phyloP scores from a whole-genome alignment of 1,284 basidiomycete species.

The Trichosporon sp. region DNA sequence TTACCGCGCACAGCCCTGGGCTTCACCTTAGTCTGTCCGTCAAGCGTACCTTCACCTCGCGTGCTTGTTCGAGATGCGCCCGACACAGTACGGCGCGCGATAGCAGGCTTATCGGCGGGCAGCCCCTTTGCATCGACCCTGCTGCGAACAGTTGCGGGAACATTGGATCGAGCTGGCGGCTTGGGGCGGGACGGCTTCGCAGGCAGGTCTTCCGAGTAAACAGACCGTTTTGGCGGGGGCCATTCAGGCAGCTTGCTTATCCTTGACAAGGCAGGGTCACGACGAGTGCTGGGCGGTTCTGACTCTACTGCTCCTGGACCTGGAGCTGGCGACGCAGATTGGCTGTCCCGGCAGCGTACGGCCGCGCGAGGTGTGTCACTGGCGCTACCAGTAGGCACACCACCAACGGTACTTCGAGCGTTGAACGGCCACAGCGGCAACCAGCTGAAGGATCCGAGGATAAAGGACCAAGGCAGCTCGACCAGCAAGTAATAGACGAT shows the following conservation, averaged over 20 bases:
- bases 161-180: not conserved
- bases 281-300: not conserved
- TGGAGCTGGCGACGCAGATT: too few relatives aligned
- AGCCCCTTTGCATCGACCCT: not conserved
- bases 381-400: not conserved
- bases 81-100: not conserved
- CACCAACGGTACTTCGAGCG: too few relatives aligned
- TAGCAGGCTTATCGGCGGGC: not conserved
- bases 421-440: not conserved
- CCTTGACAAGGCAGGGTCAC: not conserved
- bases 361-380: too few relatives aligned
- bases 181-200: not conserved
- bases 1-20: not conserved
- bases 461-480: slow-evolving; percentile 1
- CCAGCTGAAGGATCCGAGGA: not conserved
- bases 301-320: not conserved
- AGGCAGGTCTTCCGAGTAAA: not conserved
- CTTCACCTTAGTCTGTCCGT: too few relatives aligned
- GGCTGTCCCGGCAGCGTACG: too few relatives aligned
- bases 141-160: not conserved
- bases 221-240: not conserved
- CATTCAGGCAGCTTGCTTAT: not conserved
- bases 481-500: slow-evolving; percentile 20
- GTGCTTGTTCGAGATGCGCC: not conserved
- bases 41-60: not conserved